Evolutionary conservation across 352 stramenopile species (phyloP), one percentile per base, ranked within the genome.

Genomic region (Phytophthora gonapodyides): DNA sequence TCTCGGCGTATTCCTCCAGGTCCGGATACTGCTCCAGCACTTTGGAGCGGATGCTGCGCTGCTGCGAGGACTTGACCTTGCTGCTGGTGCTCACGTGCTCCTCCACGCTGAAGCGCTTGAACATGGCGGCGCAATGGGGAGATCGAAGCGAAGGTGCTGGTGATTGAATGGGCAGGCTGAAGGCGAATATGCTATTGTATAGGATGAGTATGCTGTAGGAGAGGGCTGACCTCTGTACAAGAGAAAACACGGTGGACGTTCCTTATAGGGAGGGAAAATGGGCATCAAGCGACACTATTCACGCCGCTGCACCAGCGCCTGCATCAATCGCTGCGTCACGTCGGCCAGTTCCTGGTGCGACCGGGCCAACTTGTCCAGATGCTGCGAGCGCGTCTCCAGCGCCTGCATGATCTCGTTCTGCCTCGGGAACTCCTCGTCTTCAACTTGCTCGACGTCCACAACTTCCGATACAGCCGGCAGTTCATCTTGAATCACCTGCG

Each of bases 41-140:
- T 72, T 97, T 94, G 41, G 81, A 77, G 63, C 97, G 97, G 65
- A 99, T 98, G 41, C 84, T 91, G 31, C 97, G 89, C 82, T 99
- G 96, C 45, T 98, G 94, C 52, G 94, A 99, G 35, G 93, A 95
- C 80, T 99, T 99, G 47, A 99, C 89, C 80, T 99, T 97, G 67
- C 96, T 98, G 69, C 93, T 98, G 38, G 78, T 89, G 45, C 90
- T 98, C 64, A 99, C 82, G 79, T 98, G 91, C 66, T 98, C 93
- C 8, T 93, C 88, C 49, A 94, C 79, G 35, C 89, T 94, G 67
- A 99, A 99, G 61, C 86, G 91, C 82, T 98, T 98, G 75, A 98
- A 99, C 94, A 99, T 95, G 66, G 36, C 42, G 52, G 16, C 49
- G n/a, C 31, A 11, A 16, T 44, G 38, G n/a, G 27, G 27, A 50